Evolutionary conservation across 495 filamentous ascomycete genomes (phyloP), one percentile per base, ranked within the genome.

Genomic region (Neurospora africana): DNA sequence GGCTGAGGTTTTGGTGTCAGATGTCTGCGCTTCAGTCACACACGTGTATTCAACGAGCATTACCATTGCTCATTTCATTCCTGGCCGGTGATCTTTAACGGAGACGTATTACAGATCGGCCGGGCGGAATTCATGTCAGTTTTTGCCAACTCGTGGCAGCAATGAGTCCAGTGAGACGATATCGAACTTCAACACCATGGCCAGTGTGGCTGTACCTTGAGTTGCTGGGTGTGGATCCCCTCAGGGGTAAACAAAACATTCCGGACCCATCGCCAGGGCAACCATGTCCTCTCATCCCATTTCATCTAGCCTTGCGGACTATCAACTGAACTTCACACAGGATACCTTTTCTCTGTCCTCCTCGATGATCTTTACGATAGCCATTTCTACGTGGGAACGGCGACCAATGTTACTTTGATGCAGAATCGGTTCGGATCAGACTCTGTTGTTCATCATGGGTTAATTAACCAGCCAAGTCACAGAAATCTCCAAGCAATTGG

Each of bases 391-490:
- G 23, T 40, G 7, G 61, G 39, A 35, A 73, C 70, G 35, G 73
- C 72, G 19, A 79, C 81, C 23, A 83, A 74, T 0, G 81, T 82
- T 2, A 83, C 81, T 65, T 79, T 81, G 67, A 77, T 80, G 77
- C 81, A 83, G 21, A 77, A 75, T 7, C 81, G 68, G 67, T 80
- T 74, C 36, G 75, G 73, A 69, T 83, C 81, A 70, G 79, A 75
- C 9, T 78, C 81, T 83, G 69, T 6, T 17, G 15, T 33, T 65
- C 11, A 33, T 9, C n/a, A 47, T 19, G 15, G 47, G 41, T 19
- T 17, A 41, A 19, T 36, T 8, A 36, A 19, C 17, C 19, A 47
- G 23, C 19, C 17, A 30, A 5, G 72, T 13, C 71, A 68, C 27
- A 58, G 38, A 23, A 69, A 6, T 8, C 36, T 5, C 19, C 5